Base-by-base conservation (phyloP, 192 early-diverging fungal genomes). In the Backusella liffmaniae region DNA sequence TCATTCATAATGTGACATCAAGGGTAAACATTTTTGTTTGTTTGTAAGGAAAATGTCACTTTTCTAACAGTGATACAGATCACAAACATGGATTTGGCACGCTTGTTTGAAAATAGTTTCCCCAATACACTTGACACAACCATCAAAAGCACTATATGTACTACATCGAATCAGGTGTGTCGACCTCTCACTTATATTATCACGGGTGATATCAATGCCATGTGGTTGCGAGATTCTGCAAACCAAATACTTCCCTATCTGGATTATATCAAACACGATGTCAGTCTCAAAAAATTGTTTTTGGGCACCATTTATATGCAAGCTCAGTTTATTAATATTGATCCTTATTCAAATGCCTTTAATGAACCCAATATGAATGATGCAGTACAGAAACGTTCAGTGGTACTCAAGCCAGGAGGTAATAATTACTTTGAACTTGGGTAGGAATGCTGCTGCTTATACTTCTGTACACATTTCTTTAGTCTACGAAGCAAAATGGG, bases 171-270 rank as follows among this genome's bases (percentile, higher is more conserved):
- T 65, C 18, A 29, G 46, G 5, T 62, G 56, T 66, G 79, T n/a
- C 39, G 36, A 37, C 87, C 88, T 37, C 84, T 85, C 65, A 84
- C 90, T 0, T 92, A 92, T 78, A 74, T 93, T 5, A 83, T 93
- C 4, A 93, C 92, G 0, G 92, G 92, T 26, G 92, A 93, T 72
- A 93, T 81, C 30, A 66, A 76, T 21, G 92, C 92, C 18, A 91
- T 91, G 85, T 93, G 92, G 92, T 77, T 92, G 5, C 86, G 92
- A 53, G 92, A 93, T 79, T 90, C 88, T 42, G 81, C 90, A 29
- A 92, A 92, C 83, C 91, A 92, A 71, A 69, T 92, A 15, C 62
- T 85, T 5, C 89, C 90, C 2, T 90, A 91, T 66, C 39, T 90
- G 30, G 81, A 77, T 29, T 89, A 85, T 66, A 65, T 84, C 16